Evolutionary conservation across 164 flowering plant genomes (phyloP).

Genomic region (Aristolochia californica): DNA sequence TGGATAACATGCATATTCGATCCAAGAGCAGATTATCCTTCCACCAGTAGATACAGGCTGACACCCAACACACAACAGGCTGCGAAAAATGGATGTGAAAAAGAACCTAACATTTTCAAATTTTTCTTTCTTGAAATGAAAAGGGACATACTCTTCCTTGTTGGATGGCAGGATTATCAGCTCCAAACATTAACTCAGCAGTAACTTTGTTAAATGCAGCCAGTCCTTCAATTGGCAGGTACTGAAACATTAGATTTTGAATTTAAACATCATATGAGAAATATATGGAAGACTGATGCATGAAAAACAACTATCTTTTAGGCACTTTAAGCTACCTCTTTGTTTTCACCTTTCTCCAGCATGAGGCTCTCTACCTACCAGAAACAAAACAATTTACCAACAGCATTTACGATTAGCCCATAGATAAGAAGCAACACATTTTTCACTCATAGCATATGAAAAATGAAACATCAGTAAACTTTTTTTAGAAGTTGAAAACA

Average conservation of each 20-base stretch:
- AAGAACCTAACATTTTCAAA: no score
- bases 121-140: not conserved
- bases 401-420: not conserved
- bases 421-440: not conserved
- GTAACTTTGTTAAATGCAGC: slow-evolving; percentile 94
- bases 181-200: slow-evolving; percentile 87
- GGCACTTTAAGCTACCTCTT: slow-evolving; percentile 53
- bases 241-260: slow-evolving; percentile 33
- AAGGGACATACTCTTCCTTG: slow-evolving; percentile 58
- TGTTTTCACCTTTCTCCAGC: slow-evolving; percentile 85
- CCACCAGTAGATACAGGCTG: no score
- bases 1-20: no score
- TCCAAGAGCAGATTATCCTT: no score
- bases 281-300: not conserved
- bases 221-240: slow-evolving; percentile 98
- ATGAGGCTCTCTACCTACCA: slow-evolving; percentile 78
- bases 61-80: no score
- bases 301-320: not conserved
- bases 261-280: not conserved
- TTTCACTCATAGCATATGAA: not conserved
- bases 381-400: slow-evolving; percentile 8
- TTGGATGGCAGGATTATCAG: slow-evolving; percentile 60
- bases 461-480: not conserved
- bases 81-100: no score
- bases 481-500: not conserved